Percentiles rank a stretch among this genome's conserved stretches.
Evolutionary conservation across 2,329 filamentous ascomycete genomes (phyloP).

Genomic region (Pseudocercospora eumusae): DNA sequence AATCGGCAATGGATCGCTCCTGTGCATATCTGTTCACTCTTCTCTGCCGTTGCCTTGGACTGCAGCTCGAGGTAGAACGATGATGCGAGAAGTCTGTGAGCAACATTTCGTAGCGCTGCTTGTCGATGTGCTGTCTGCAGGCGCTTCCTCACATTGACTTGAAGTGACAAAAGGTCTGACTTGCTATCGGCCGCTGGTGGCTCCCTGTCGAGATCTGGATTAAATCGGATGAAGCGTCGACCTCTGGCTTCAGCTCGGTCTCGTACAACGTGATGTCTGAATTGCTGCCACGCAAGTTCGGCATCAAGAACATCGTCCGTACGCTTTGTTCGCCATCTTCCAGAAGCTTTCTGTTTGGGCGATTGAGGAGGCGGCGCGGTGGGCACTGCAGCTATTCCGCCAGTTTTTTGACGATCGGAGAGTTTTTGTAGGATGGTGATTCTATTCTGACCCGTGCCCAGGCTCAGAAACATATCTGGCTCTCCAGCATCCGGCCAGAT

Average conservation of each 20-base stretch:
- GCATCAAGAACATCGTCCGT: constrained; percentile 42
- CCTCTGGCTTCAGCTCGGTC: constrained; percentile 32
- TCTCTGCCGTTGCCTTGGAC: constrained; percentile 36
- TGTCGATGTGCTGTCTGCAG: constrained; percentile 36
- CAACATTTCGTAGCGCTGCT: constrained; percentile 38
- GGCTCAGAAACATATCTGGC: constrained; percentile 41
- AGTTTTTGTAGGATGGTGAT: constrained; percentile 36
- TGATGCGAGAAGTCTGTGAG: constrained; percentile 42
- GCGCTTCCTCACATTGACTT: constrained; percentile 38
- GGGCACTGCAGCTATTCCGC: constrained; percentile 12
- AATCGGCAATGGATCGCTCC: constrained; percentile 41
- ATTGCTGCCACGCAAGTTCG: constrained; percentile 41
- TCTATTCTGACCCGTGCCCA: constrained; percentile 40
- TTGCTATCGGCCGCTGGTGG: constrained; percentile 42
- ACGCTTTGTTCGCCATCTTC: constrained; percentile 30
- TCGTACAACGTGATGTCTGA: constrained; percentile 35
- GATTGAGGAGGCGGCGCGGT: constrained; percentile 8
- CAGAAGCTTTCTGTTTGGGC: constrained; percentile 19
- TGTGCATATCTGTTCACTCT: constrained; percentile 37
- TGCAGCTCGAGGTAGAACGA: constrained; percentile 44
- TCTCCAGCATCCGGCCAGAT: constrained; percentile 40
- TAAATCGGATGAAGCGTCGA: constrained; percentile 41
- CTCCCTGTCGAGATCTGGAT: constrained; percentile 38
- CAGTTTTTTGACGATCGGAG: constrained; percentile 30
- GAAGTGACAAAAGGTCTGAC: constrained; percentile 37